Conservation (phyloP, 2,329 filamentous ascomycete genomes). For the Fusarium secorum region DNA sequence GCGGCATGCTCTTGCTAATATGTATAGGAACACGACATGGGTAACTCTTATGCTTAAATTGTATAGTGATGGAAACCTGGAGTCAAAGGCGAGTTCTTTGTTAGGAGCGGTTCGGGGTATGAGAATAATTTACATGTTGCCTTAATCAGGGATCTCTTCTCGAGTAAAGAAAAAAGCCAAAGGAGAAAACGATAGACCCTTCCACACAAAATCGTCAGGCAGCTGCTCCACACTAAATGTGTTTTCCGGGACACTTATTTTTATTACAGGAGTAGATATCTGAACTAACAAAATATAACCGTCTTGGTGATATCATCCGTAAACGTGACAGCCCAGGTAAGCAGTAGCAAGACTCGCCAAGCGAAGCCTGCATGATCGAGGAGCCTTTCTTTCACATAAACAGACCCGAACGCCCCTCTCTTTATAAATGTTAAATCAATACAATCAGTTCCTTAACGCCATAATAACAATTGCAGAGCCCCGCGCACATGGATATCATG, state of each 20-base stretch:
- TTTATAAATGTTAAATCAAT: constrained; percentile 21
- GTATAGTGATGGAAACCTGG: constrained; percentile 22
- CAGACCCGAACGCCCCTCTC: constrained; percentile 39
- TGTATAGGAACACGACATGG: constrained; percentile 69
- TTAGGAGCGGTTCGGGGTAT: constrained; percentile 30
- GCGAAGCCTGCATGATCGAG: neutral
- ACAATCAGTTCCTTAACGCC: constrained; percentile 37
- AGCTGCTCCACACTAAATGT: neutral
- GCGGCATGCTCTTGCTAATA: constrained; percentile 17
- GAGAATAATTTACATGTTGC: constrained; percentile 14
- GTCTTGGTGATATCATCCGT: constrained; percentile 2
- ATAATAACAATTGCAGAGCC: constrained; percentile 12
- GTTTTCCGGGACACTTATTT: neutral
- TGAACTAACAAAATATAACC: neutral
- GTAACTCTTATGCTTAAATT: constrained; percentile 63
- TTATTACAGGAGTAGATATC: constrained; percentile 1
- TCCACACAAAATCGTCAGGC: neutral
- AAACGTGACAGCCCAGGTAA: neutral
- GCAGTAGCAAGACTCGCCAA: constrained; percentile 1
- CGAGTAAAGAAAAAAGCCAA: neutral
- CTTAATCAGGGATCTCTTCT: constrained; percentile 27
- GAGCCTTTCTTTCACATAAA: constrained; percentile 13
- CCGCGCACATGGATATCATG: constrained; percentile 27
- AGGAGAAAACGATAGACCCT: neutral
- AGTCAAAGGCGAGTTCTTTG: constrained; percentile 37